A percentile compares a stretch with the other conserved stretches of the same genome.
These are phyloP conservation scores for Groenewaldozyma sp. DNA, from an alignment of 1,139 yeast species.

Conservation along the genomic window DNA sequence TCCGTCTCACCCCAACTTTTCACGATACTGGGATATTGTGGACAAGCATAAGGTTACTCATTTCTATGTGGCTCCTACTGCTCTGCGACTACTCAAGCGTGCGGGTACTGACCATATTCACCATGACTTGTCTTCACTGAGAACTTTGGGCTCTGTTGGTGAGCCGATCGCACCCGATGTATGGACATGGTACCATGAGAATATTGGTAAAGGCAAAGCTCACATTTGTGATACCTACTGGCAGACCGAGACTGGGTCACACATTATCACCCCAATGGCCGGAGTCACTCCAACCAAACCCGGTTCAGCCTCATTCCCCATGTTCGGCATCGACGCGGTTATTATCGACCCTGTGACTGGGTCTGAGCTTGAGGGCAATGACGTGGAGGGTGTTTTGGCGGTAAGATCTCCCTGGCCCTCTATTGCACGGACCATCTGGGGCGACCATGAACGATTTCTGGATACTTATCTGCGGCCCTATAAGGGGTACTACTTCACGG, in stretches of 20 bases:
- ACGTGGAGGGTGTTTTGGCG: slow-evolving; percentile 93
- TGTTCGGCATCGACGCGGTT: slow-evolving; percentile 84
- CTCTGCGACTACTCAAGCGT: slow-evolving; percentile 70
- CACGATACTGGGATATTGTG: slow-evolving; percentile 90
- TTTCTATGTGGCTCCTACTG: slow-evolving; percentile 87
- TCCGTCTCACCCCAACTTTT: slow-evolving; percentile 92
- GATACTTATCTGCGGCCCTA: slow-evolving; percentile 92
- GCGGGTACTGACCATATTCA: slow-evolving; percentile 65
- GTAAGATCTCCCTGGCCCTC: slow-evolving; percentile 90
- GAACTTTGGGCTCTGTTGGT: slow-evolving; percentile 81
- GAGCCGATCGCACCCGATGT: slow-evolving; percentile 91
- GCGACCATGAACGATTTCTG: slow-evolving; percentile 77
- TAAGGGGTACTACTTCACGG: slow-evolving; percentile 94
- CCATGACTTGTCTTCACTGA: slow-evolving; percentile 53
- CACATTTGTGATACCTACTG: slow-evolving; percentile 86
- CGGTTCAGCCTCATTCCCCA: slow-evolving; percentile 92
- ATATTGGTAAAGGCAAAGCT: slow-evolving; percentile 76
- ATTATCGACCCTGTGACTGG: slow-evolving; percentile 90
- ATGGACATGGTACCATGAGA: slow-evolving; percentile 85
- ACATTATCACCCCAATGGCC: slow-evolving; percentile 88
- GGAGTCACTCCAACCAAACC: slow-evolving; percentile 94
- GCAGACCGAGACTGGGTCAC: slow-evolving; percentile 98
- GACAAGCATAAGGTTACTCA: slow-evolving; percentile 71
- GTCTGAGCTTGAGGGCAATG: slow-evolving; percentile 71
- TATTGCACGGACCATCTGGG: slow-evolving; percentile 94